Evolutionary conservation across 1,284 basidiomycete species (phyloP), one percentile per base, ranked within the genome.

Genomic region (Papiliotrema terrestris): DNA sequence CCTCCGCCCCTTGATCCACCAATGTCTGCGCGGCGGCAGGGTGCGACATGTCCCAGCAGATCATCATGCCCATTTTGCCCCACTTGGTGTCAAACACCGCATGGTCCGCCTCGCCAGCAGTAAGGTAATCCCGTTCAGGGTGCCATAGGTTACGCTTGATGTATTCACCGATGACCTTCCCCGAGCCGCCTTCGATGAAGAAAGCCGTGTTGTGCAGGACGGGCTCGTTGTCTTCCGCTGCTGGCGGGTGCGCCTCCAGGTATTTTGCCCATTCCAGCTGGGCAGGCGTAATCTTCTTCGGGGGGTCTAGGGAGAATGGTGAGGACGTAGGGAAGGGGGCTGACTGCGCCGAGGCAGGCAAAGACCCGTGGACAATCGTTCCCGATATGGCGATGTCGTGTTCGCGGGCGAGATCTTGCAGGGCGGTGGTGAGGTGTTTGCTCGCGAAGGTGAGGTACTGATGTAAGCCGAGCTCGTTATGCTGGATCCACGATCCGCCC

Each of bases 21-120:
- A 78, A 60, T 2, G 38, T 45, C 48, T 71, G 69, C 2, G 68
- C 68, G 5, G 69, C 67, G 3, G 57, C 55, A 1, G 73, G 70
- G 52, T 76, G 72, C 5, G 73, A 72, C 42, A 74, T 56, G 55
- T 78, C 76, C 74, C 76, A 78, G 74, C 74, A 77, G 45, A 77
- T 75, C 50, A 75, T 53, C 37, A 76, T 53, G 1, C 74, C 74
- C 1, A 63, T 68, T 56, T 72, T 73, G 39, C 75, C 72, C 65
- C 69, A 75, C 44, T 69, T 66, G 14, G 74, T 74, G 2, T 74
- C 62, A 46, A 78, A 76, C 5, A 72, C 67, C 35, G 57, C 51
- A 44, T 66, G 63, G 5, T 66, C 59, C 20, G 62, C 63, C 38
- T 62, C 55, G 11, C 76, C 75, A 1, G 72, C 48, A 2, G 62